Base-by-base conservation (phyloP, 768 basidiomycete genomes). In the Cantharellus cinnabarinus region DNA sequence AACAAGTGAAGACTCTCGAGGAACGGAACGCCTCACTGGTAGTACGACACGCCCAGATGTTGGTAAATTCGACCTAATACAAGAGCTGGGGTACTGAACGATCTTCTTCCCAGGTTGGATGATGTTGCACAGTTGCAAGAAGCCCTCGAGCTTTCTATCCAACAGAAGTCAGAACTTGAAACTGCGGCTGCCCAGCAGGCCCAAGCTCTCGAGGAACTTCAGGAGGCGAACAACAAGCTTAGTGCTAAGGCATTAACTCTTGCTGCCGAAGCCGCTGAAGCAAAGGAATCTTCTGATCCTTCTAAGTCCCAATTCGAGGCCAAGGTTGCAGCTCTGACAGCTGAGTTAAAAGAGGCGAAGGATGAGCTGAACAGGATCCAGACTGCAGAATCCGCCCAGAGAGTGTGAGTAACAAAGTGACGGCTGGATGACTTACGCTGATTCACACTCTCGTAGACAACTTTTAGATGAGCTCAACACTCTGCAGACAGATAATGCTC, bases 401-500 rank as follows among this genome's bases (percentile, higher is more conserved):
- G 83, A 63, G 80, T 89, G 59, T 82, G 83, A 40, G 52, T 54
- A 7, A 48, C 44, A 10, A 10, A 10, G 7, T 54, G 14, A 10
- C 35, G 14, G 7, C 10, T 10, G 35, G 52, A 7, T 10, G 35
- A 37, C 52, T 54, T 10, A 54, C 35, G 35, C 44, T 48, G 10
- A 10, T 54, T 37, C 38, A 7, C 20, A 29, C 7, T 54, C 7
- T 54, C 35, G 38, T 37, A 54, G 52, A 54, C 52, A 54, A 54
- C 67, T 99, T 58, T 74, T 99, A 50, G 90, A 95, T 66, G 89
- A 94, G 72, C 75, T 94, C 65, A 90, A 88, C 67, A 74, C 77
- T 57, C 76, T 83, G 71, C 86, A 89, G 71, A 82, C 77, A 59
- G 86, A 89, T 71, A 89, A 90, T 65, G 74, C 72, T 44, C 78